Conservation (phyloP, 2,329 filamentous ascomycete genomes). For the Stagonosporopsis vannaccii region DNA sequence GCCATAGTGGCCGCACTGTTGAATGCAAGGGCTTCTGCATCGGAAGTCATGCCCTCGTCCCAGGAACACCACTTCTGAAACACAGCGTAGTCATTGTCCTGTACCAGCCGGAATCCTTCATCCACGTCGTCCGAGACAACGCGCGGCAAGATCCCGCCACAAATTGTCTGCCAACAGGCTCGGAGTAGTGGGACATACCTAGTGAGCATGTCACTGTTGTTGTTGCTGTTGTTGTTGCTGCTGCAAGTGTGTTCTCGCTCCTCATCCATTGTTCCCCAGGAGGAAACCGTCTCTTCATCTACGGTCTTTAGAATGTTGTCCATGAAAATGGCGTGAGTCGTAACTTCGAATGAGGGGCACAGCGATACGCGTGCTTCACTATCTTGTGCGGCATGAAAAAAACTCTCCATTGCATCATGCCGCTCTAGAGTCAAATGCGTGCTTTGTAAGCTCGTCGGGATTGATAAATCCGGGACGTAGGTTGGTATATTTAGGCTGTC, state of each 20-base stretch:
- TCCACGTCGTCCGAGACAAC: neutral
- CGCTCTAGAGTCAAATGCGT: too few relatives aligned
- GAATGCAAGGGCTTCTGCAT: too few relatives aligned
- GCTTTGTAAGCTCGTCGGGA: neutral
- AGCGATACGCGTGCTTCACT: too few relatives aligned
- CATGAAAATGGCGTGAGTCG: neutral
- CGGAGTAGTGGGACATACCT: neutral
- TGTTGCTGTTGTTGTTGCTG: too few relatives aligned
- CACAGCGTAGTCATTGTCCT: too few relatives aligned
- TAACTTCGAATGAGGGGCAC: neutral
- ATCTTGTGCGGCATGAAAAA: neutral
- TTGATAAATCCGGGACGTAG: neutral
- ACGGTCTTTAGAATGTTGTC: neutral
- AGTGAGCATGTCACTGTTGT: neutral
- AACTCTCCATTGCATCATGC: neutral
- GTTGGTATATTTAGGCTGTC: neutral
- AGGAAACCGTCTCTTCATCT: neutral
- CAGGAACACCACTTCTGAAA: too few relatives aligned
- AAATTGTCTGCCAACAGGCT: neutral
- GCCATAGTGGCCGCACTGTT: too few relatives aligned
- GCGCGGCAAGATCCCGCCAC: neutral
- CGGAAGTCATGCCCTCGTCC: too few relatives aligned
- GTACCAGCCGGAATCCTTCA: too few relatives aligned
- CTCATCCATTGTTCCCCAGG: too few relatives aligned
- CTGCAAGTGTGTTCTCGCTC: too few relatives aligned